phyloP scores from a whole-genome alignment of 106 monocot species.

The Dendrobium officinale region DNA sequence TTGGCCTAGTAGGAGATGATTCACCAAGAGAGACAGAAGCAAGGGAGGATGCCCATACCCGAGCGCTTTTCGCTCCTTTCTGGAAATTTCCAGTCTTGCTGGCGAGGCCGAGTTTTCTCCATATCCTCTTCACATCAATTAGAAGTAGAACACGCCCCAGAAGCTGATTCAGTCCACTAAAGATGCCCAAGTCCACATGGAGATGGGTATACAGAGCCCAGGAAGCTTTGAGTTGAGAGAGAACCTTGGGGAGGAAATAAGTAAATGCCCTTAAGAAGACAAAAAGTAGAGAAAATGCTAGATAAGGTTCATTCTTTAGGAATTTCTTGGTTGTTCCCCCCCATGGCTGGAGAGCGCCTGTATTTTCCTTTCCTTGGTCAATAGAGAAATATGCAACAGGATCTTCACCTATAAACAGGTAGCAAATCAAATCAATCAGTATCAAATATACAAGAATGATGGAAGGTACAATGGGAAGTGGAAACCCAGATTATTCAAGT shows the following conservation, averaged over 20 bases:
- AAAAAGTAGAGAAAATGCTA: conserved; percentile 47
- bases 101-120: conserved; percentile 54
- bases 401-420: conserved; percentile 37
- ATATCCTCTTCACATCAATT: conserved; percentile 48
- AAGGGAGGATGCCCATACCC: conserved; percentile 81
- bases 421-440: neutral
- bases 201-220: conserved; percentile 18
- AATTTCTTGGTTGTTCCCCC: conserved; percentile 30
- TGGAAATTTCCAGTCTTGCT: conserved; percentile 62
- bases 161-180: conserved; percentile 44
- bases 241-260: conserved; percentile 29
- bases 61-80: conserved; percentile 69
- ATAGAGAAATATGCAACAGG: conserved; percentile 45
- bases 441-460: neutral
- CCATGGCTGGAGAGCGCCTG: conserved; percentile 6
- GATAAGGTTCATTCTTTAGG: conserved; percentile 41
- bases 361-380: conserved; percentile 9
- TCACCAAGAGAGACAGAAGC: conserved; percentile 83
- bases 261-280: conserved; percentile 34
- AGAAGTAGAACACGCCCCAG: conserved; percentile 38
- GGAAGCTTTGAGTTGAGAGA: conserved; percentile 29
- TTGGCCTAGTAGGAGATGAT: conserved; percentile 31
- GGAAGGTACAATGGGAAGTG: neutral
- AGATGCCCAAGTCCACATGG: conserved; percentile 39
- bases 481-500: no score